Conservation (phyloP, 2,329 filamentous ascomycete species). For the Ophiostoma australiae region DNA sequence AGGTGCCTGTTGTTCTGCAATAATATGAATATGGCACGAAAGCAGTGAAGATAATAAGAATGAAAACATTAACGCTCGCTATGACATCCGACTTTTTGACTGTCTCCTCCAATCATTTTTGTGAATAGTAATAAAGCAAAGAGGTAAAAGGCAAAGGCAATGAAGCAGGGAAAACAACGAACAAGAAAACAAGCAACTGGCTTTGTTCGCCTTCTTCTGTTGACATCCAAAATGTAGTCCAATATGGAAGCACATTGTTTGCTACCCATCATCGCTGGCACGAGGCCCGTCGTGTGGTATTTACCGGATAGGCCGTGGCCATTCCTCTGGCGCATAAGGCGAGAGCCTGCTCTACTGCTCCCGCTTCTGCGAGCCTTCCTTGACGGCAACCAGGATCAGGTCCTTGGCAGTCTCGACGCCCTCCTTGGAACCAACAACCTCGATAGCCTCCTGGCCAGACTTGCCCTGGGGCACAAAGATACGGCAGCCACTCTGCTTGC, state of each 20-base stretch:
- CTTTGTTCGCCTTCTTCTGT: neutral
- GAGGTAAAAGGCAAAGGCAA: neutral
- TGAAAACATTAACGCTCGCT: neutral
- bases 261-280: neutral
- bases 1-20: neutral
- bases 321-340: neutral
- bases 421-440: slow-evolving; percentile 73
- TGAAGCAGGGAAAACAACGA: neutral
- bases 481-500: slow-evolving; percentile 86
- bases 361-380: slow-evolving; percentile 46
- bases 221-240: neutral
- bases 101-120: neutral
- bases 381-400: slow-evolving; percentile 79
- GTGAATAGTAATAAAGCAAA: neutral
- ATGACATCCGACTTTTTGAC: neutral
- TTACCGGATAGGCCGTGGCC: neutral
- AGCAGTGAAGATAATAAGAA: neutral
- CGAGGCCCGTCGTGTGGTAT: neutral
- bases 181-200: neutral
- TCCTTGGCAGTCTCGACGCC: slow-evolving; percentile 84
- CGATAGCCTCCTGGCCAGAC: slow-evolving; percentile 68
- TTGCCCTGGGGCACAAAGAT: slow-evolving; percentile 78
- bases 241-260: neutral
- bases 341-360: slow-evolving; percentile 18
- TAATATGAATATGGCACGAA: neutral